These are phyloP conservation scores for Raddia guianensis DNA, from an alignment of 176 grass and related monocot species.

Conservation along the genomic window DNA sequence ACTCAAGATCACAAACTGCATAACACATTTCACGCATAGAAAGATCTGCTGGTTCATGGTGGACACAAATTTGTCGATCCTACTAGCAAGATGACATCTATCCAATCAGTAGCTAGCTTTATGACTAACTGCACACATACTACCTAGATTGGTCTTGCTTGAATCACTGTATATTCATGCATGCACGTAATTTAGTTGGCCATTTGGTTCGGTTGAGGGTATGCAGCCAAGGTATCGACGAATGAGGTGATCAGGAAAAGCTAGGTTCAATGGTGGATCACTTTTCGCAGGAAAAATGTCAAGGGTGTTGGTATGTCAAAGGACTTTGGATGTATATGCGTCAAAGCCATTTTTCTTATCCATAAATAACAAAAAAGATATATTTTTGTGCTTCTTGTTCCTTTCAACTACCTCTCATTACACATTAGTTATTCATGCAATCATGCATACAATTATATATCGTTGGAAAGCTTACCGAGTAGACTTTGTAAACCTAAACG, in stretches of 20 bases:
- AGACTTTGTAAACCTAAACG: neutral
- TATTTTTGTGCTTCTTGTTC: neutral
- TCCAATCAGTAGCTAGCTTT: neutral
- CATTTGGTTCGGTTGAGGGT: neutral
- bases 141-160: neutral
- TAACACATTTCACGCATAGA: conserved; percentile 10
- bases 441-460: conserved; percentile 7
- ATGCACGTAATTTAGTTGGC: conserved; percentile 27
- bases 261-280: neutral
- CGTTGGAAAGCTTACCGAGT: neutral
- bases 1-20: neutral
- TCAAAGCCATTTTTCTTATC: neutral
- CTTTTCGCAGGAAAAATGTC: conserved; percentile 8
- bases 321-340: neutral
- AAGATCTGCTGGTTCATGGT: conserved; percentile 27
- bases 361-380: conserved; percentile 11
- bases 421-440: neutral
- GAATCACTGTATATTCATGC: conserved; percentile 16
- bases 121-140: neutral
- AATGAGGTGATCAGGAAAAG: conserved; percentile 5
- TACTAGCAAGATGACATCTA: conserved; percentile 18
- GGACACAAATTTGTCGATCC: conserved; percentile 1
- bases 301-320: neutral
- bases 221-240: neutral
- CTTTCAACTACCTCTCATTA: neutral